phyloP scores from a whole-genome alignment of 2,329 filamentous ascomycete species.

The Colletotrichum sp. region DNA sequence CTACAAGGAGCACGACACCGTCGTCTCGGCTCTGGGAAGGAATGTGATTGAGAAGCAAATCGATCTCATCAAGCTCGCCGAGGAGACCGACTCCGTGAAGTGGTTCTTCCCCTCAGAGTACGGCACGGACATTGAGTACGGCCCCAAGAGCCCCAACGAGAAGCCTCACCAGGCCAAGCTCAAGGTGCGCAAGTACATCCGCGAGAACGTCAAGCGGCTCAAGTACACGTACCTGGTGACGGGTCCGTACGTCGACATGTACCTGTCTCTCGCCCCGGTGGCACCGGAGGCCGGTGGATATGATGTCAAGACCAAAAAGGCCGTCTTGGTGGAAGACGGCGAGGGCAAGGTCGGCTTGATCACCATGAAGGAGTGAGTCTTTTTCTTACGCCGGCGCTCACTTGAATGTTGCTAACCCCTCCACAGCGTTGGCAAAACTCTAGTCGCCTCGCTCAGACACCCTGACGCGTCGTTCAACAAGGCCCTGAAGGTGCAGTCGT shows the following conservation, averaged over 20 bases:
- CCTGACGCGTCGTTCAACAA: conserved; percentile 58
- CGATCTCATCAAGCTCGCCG: conserved; percentile 64
- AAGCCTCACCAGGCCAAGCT: conserved; percentile 74
- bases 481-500: conserved; percentile 73
- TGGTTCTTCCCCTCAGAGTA: conserved; percentile 74
- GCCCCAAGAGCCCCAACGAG: conserved; percentile 60
- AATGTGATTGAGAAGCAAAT: conserved; percentile 66
- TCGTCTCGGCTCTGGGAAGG: conserved; percentile 69
- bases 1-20: conserved; percentile 66
- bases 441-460: conserved; percentile 66
- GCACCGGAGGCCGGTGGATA: conserved; percentile 58
- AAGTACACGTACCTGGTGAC: conserved; percentile 73
- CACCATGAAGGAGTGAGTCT: conserved; percentile 71
- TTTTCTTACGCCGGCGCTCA: too few species aligned
- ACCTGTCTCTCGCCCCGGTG: conserved; percentile 47
- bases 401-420: not conserved
- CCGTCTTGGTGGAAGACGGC: conserved; percentile 66
- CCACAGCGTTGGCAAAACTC: conserved; percentile 66
- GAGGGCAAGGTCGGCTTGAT: conserved; percentile 69
- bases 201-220: conserved; percentile 55
- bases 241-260: conserved; percentile 72
- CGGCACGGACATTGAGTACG: conserved; percentile 69
- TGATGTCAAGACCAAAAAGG: conserved; percentile 60
- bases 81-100: conserved; percentile 55
- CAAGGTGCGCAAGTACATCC: conserved; percentile 66